These are phyloP conservation scores for Dillenia turbinata DNA, from an alignment of 164 flowering plant species.

Conservation along the genomic window DNA sequence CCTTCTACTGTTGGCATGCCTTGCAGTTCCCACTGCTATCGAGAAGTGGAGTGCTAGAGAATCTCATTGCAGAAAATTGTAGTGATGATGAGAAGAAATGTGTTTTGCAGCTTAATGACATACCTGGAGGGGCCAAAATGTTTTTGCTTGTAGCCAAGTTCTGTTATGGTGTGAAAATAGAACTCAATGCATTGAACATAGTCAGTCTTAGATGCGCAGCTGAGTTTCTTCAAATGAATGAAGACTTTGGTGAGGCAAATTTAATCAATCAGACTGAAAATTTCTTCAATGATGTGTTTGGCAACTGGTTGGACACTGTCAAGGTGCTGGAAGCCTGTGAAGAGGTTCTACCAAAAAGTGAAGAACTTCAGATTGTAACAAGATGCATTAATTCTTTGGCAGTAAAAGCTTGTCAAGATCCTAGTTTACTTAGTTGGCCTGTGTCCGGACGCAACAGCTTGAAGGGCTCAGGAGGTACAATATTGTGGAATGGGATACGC, in stretches of 20 bases:
- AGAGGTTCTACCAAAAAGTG: conserved; percentile 58
- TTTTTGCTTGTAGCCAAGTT: conserved; percentile 67
- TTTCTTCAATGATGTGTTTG: conserved; percentile 51
- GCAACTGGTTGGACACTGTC: conserved; percentile 58
- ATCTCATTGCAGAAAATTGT: conserved; percentile 34
- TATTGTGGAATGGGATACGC: conserved; percentile 63
- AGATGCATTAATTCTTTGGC: conserved; percentile 74
- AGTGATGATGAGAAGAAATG: conserved; percentile 27
- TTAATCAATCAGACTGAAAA: conserved; percentile 51
- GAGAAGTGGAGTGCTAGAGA: conserved; percentile 56
- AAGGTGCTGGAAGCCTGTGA: conserved; percentile 67
- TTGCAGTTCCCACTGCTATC: conserved; percentile 72
- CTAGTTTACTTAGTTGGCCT: conserved; percentile 50
- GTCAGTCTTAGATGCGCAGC: conserved; percentile 70
- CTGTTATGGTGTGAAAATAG: conserved; percentile 68
- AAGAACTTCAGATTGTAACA: conserved; percentile 60
- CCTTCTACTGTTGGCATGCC: conserved; percentile 1
- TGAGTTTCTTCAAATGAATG: conserved; percentile 66
- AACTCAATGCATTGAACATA: conserved; percentile 55
- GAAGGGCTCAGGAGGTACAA: conserved; percentile 24
- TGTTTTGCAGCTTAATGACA: conserved; percentile 48
- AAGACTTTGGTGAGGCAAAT: conserved; percentile 62
- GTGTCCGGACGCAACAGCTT: conserved; percentile 15
- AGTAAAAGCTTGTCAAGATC: conserved; percentile 65
- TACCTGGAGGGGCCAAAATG: conserved; percentile 74